phyloP scores from a whole-genome alignment of 2,329 filamentous ascomycete genomes.

The Aspergillus tanneri region DNA sequence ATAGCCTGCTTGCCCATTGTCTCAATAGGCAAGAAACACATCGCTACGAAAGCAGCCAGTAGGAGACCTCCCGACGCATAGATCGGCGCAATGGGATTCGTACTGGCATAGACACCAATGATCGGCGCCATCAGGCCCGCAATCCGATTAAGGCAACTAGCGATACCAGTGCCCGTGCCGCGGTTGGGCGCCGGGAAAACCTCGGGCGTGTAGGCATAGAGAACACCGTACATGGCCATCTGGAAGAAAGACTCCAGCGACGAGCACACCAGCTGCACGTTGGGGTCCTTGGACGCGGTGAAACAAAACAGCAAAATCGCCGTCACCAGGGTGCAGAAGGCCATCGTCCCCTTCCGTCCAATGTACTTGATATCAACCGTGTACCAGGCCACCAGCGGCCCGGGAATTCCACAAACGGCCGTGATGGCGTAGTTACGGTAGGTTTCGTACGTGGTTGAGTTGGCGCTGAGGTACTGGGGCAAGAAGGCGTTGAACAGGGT shows the following conservation, averaged over 20 bases:
- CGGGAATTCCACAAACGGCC: constrained; percentile 72
- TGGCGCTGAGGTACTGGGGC: constrained; percentile 73
- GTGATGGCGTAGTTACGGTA: constrained; percentile 85
- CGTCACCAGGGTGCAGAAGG: constrained; percentile 51
- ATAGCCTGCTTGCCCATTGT: constrained; percentile 42
- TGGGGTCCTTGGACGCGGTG: constrained; percentile 49
- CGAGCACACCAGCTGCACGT: constrained; percentile 51
- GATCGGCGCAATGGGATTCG: constrained; percentile 42
- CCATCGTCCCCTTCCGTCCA: constrained; percentile 59
- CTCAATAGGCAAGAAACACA: constrained; percentile 46
- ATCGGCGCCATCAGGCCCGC: constrained; percentile 45
- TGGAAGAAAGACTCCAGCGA: constrained; percentile 55
- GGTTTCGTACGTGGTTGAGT: constrained; percentile 45
- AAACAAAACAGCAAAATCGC: constrained; percentile 57
- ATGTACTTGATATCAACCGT: constrained; percentile 68
- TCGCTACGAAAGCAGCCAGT: constrained; percentile 43
- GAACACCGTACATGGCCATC: constrained; percentile 54
- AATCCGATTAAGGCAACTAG: constrained; percentile 42
- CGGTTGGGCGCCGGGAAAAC: constrained; percentile 54
- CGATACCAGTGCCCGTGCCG: constrained; percentile 51
- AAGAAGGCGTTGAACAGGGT: constrained; percentile 87
- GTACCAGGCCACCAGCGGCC: constrained; percentile 70
- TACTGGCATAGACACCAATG: constrained; percentile 41
- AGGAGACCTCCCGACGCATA: constrained; percentile 45
- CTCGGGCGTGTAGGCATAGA: constrained; percentile 58